Evolutionary conservation across 2,329 filamentous ascomycete genomes (phyloP), one percentile per base, ranked within the genome.

Genomic region (Xylaria sp.): DNA sequence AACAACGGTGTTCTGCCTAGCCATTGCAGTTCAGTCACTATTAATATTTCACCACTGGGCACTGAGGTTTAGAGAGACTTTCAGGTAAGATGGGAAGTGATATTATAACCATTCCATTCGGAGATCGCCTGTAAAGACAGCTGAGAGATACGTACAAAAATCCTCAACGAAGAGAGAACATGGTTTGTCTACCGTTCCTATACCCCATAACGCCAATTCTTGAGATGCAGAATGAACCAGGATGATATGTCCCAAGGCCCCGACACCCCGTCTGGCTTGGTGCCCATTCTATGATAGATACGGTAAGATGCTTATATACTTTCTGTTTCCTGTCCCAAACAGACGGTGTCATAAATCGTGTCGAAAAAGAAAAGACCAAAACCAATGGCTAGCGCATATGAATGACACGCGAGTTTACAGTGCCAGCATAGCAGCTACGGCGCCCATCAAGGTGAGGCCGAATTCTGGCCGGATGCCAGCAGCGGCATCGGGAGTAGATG

Each of bases 381-480:
- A 46, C 23, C 25, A n/a, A 20, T 2, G 37, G 39, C 13, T 32
- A 46, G 13, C 9, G 25, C 4, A 23, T 41, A 44, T 25, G 34
- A 39, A 57, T 23, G 37, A 13, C 52, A 46, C 50, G 9, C 32
- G 34, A 55, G 10, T 44, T 56, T 75, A 79, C 48, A 79, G 50
- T 6, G 73, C 76, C 2, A 76, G 52, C 55, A 76, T 73, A 4
- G 77, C 78, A 2, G 77, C 57, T 25, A 71, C 74, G 23, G 68
- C 74, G 28, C 78, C 77, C 51, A 78, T 28, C 37, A 80, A 54
- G 8, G 77, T 77, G 48, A 76, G 64, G 12, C 74, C 73, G 13
- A 78, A 20, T 32, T 75, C 76, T 1, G 77, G 72, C 41, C 77
- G 69, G n/a, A 65, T 72, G 15, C 18, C 41, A 10, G 76, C 77